Base-by-base conservation (phyloP, 2,329 filamentous ascomycete species). In the Fusarium newnesense region DNA sequence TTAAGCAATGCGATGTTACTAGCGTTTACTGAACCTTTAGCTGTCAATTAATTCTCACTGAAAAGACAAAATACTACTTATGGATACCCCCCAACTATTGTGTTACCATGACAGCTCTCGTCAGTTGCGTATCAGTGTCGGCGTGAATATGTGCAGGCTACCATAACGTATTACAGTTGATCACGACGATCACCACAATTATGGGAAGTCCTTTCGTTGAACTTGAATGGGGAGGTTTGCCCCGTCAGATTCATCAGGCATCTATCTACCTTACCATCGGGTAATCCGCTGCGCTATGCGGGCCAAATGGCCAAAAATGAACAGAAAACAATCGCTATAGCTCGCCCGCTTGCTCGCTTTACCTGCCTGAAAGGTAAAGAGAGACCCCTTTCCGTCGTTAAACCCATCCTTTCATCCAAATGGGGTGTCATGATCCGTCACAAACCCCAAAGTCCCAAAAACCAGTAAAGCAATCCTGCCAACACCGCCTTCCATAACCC, bases 401-500 rank as follows among this genome's bases (percentile, higher is more conserved):
- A 75, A 56, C 36, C 65, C 59, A 59, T 60, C 69, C 65, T 50
- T 69, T 61, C 67, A 75, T 74, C 63, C 69, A 72, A 72, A 57
- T 28, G 63, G 47, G 59, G 69, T 53, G 50, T 69, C 56, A 58
- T 71, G 36, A 58, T 64, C 71, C 54, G 49, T 42, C 46, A 57
- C 26, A 32, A 65, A 36, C 56, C 71, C 71, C 63, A 28, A 36
- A 64, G 39, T 65, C 71, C 71, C 71, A 73, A 69, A 49, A 72
- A 63, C 68, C 72, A 44, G 47, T 60, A 73, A 73, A 74, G 71
- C 71, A 73, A 73, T 54, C 74, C 75, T 61, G 65, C 68, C 70
- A 78, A 77, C 76, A 76, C 76, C 53, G 58, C 56, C 52, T 69
- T 66, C 60, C 56, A 46, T 53, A 69, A 68, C 69, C 76, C 65